Percentiles rank a stretch among this genome's conserved stretches.
Evolutionary conservation across 2,329 filamentous ascomycete species (phyloP).

Genomic region (Aspergillus pseudoviridinutans): DNA sequence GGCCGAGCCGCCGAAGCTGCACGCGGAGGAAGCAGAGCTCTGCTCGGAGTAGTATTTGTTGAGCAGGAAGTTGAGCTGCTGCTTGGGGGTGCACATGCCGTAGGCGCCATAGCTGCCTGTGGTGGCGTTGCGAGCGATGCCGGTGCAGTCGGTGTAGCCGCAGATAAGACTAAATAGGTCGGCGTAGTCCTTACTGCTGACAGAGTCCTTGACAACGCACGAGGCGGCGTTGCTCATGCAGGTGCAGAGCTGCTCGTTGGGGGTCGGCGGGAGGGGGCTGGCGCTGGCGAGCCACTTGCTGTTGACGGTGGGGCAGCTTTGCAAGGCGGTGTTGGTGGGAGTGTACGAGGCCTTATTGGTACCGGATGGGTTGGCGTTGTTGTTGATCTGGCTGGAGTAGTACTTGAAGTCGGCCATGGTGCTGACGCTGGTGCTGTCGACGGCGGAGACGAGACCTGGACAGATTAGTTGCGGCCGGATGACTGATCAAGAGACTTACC

Average conservation of each 20-base stretch:
- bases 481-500: conserved; percentile 46
- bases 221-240: conserved; percentile 74
- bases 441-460: conserved; percentile 45
- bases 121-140: conserved; percentile 37
- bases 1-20: conserved; percentile 41
- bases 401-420: conserved; percentile 70
- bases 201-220: conserved; percentile 60
- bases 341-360: conserved; percentile 64
- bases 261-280: conserved; percentile 70
- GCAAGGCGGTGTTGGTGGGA: conserved; percentile 64
- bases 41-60: conserved; percentile 31
- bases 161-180: conserved; percentile 60
- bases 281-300: conserved; percentile 63
- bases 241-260: conserved; percentile 70
- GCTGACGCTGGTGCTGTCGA: conserved; percentile 60
- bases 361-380: conserved; percentile 60
- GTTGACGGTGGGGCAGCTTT: conserved; percentile 64
- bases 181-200: conserved; percentile 57
- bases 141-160: conserved; percentile 36
- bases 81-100: conserved; percentile 38
- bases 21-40: conserved; percentile 34
- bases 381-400: conserved; percentile 62
- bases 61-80: conserved; percentile 44
- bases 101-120: conserved; percentile 43
- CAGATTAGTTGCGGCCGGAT: background rate